These are phyloP conservation scores for Daphne laureola DNA, from an alignment of 441 rosid species.

Conservation along the genomic window DNA sequence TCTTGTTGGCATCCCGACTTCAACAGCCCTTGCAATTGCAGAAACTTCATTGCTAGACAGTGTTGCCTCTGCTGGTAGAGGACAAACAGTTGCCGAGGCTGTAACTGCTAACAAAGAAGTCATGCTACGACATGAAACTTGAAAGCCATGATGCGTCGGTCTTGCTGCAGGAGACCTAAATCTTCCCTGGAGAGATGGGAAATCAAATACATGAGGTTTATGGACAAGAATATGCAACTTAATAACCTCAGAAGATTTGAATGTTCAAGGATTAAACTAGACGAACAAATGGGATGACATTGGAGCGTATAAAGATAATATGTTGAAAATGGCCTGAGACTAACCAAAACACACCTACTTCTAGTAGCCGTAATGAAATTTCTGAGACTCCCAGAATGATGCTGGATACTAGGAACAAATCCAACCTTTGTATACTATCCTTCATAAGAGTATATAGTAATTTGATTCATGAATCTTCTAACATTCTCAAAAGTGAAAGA, in stretches of 20 bases:
- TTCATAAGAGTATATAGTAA: no score
- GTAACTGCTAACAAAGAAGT: slow-evolving; percentile 13
- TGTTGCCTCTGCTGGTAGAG: slow-evolving; percentile 11
- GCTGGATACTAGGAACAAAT: no score
- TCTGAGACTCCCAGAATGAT: no score
- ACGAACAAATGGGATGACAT: no score
- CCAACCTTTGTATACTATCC: no score
- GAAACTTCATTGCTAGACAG: neutral
- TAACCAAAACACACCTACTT: neutral
- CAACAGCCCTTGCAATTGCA: slow-evolving; percentile 2
- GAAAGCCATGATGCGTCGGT: slow-evolving; percentile 3
- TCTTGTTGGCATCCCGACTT: slow-evolving; percentile 7
- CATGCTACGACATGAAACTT: slow-evolving; percentile 7
- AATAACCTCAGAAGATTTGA: no score
- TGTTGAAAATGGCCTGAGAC: neutral
- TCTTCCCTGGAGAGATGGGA: slow-evolving; percentile 23
- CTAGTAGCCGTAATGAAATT: neutral
- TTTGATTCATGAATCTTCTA: no score
- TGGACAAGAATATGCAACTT: no score
- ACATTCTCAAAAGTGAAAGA: no score
- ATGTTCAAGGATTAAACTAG: no score
- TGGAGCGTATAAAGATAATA: neutral
- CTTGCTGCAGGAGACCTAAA: slow-evolving; percentile 14
- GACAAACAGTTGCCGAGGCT: slow-evolving; percentile 11
- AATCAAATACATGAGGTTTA: slow-evolving; percentile 1